These are phyloP conservation scores for Gynostemma pentaphyllum DNA, from an alignment of 306 rosid genomes.

Conservation along the genomic window DNA sequence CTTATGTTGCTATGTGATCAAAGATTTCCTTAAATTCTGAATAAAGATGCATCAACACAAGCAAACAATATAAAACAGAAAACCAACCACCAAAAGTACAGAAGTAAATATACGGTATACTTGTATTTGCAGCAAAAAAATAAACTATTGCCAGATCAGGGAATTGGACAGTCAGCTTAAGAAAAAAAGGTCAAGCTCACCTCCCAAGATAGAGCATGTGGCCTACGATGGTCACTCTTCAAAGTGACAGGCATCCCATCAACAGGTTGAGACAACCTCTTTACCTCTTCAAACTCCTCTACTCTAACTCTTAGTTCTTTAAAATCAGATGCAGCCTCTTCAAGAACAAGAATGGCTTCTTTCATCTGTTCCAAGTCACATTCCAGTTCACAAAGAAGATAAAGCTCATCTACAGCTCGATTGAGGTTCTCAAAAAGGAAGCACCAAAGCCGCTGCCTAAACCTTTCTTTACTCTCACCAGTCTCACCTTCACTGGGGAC, in stretches of 20 bases:
- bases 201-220: constrained; percentile 99
- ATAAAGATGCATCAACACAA: neutral
- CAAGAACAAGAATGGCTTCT: constrained; percentile 95
- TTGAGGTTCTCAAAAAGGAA: constrained; percentile 96
- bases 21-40: neutral
- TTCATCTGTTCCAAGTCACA: constrained; percentile 95
- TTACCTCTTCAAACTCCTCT: constrained; percentile 83
- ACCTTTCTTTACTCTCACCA: constrained; percentile 90
- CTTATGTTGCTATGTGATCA: neutral
- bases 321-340: constrained; percentile 94
- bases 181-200: constrained; percentile 27
- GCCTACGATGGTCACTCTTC: constrained; percentile 91
- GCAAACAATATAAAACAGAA: neutral
- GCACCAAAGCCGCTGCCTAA: constrained; percentile 97
- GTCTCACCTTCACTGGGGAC: constrained; percentile 52
- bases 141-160: neutral
- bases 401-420: constrained; percentile 96
- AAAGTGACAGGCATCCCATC: constrained; percentile 62
- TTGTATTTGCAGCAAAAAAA: neutral
- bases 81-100: neutral
- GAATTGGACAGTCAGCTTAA: neutral
- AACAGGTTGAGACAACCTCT: constrained; percentile 58
- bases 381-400: constrained; percentile 98
- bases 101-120: neutral
- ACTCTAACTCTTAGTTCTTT: constrained; percentile 71